These are phyloP conservation scores for Candida tropicalis DNA, from an alignment of 1,139 yeast species.

Conservation along the genomic window DNA sequence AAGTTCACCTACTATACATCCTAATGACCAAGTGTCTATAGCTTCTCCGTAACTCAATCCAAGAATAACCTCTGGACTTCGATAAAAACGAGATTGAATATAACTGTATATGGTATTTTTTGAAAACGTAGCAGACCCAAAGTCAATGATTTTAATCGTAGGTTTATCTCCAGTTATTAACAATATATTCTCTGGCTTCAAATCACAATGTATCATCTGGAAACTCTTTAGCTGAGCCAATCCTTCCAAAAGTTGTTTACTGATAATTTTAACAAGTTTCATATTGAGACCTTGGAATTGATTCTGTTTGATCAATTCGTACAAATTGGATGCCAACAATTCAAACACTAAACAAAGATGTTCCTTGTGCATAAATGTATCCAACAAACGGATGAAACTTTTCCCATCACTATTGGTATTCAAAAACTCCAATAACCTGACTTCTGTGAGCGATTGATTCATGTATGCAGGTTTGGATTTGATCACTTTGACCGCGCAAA, in stretches of 20 bases:
- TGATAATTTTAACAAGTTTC: slow-evolving; percentile 73
- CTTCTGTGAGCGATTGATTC: slow-evolving; percentile 92
- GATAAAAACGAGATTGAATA: slow-evolving; percentile 91
- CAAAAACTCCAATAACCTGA: slow-evolving; percentile 77
- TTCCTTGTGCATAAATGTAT: slow-evolving; percentile 88
- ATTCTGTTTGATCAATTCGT: slow-evolving; percentile 89
- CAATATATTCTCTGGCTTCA: slow-evolving; percentile 93
- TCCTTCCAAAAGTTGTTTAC: slow-evolving; percentile 81
- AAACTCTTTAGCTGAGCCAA: slow-evolving; percentile 78
- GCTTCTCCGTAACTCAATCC: slow-evolving; percentile 92
- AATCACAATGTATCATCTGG: slow-evolving; percentile 90
- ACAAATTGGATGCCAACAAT: slow-evolving; percentile 80
- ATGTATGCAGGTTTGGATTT: slow-evolving; percentile 90
- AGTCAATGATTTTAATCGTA: slow-evolving; percentile 89
- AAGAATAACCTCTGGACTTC: slow-evolving; percentile 93
- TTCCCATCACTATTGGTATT: slow-evolving; percentile 75
- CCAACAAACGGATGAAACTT: slow-evolving; percentile 76
- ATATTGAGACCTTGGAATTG: slow-evolving; percentile 90
- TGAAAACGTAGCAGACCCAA: slow-evolving; percentile 95
- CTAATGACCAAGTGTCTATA: slow-evolving; percentile 98
- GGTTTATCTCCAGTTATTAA: slow-evolving; percentile 83
- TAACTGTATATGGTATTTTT: slow-evolving; percentile 89
- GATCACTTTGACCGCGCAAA: slow-evolving; percentile 93
- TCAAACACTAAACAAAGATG: slow-evolving; percentile 94
- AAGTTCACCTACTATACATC: slow-evolving; percentile 93